Evolutionary conservation across 139 green algal species (phyloP).

Genomic region (Axilococcus clingmanii): DNA sequence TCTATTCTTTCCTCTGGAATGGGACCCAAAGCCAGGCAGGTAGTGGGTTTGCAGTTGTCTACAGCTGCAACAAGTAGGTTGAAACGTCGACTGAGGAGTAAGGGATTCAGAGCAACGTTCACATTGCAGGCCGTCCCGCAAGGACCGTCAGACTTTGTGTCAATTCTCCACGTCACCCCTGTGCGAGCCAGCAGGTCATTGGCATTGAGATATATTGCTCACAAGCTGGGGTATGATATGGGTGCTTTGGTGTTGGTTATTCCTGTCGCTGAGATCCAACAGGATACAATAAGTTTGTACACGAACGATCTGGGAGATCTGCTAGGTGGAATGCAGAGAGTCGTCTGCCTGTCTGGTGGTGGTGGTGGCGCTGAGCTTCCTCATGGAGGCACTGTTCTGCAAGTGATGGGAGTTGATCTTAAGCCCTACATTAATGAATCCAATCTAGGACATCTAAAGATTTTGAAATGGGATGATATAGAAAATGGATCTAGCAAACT

Average conservation of each 20-base stretch:
- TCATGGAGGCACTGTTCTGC: too few species aligned
- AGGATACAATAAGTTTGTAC: too few species aligned
- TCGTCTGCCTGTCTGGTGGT: too few species aligned
- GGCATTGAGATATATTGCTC: conserved; percentile 62
- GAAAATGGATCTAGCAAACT: too few species aligned
- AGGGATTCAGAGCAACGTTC: conserved; percentile 37
- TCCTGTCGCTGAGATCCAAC: too few species aligned
- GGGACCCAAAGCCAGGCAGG: conserved; percentile 13
- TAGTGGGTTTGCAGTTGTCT: not conserved
- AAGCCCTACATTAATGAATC: too few species aligned
- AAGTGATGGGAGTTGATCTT: too few species aligned
- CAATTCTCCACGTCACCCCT: conserved; percentile 69
- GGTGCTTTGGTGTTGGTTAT: conserved; percentile 32
- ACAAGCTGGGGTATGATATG: conserved; percentile 33
- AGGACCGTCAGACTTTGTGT: conserved; percentile 7
- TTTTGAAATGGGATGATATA: too few species aligned
- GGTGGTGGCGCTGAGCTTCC: too few species aligned
- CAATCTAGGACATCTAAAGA: too few species aligned
- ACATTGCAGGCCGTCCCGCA: conserved; percentile 32
- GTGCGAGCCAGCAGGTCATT: conserved; percentile 59
- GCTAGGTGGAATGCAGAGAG: conserved; percentile 2
- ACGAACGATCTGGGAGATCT: conserved; percentile 7
- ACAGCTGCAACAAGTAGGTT: conserved; percentile 28
- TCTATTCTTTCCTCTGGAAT: conserved; percentile 20
- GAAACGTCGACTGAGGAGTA: conserved; percentile 29